Percentiles rank a stretch among this genome's conserved stretches.
Evolutionary conservation across 176 grass and related monocot genomes (phyloP).

Genomic region (Bothriochloa decipiens): DNA sequence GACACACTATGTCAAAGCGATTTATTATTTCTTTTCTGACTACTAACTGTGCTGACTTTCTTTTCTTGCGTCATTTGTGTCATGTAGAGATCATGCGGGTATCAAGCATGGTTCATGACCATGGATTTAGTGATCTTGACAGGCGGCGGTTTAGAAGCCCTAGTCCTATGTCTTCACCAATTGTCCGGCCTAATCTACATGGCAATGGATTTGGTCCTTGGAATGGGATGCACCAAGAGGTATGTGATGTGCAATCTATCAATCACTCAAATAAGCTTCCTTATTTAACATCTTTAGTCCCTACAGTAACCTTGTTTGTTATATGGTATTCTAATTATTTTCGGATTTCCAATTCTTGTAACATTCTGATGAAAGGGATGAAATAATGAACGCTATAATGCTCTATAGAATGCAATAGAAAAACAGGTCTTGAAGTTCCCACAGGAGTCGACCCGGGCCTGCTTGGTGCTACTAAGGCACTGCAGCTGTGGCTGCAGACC

Average conservation of each 20-base stretch:
- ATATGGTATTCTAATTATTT: background rate
- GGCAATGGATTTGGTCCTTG: constrained; percentile 68
- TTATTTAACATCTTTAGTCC: constrained; percentile 16
- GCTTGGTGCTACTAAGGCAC: background rate
- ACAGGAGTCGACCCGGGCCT: background rate
- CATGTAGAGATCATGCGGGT: constrained; percentile 66
- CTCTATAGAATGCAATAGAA: constrained; percentile 5
- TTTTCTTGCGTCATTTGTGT: constrained; percentile 24
- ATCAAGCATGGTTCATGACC: constrained; percentile 63
- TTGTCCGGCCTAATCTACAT: constrained; percentile 61
- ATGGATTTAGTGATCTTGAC: constrained; percentile 63
- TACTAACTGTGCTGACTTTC: background rate
- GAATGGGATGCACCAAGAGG: constrained; percentile 63
- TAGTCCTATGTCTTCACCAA: constrained; percentile 71
- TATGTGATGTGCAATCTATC: constrained; percentile 25
- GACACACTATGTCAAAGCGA: background rate
- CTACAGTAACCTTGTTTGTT: constrained; percentile 3
- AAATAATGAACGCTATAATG: background rate
- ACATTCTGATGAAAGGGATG: background rate
- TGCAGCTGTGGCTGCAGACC: background rate
- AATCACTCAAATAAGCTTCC: background rate
- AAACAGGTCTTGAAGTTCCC: background rate
- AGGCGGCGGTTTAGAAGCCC: constrained; percentile 61
- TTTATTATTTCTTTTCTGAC: background rate
- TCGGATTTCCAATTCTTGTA: background rate